phyloP scores from a whole-genome alignment of 345 rosid genomes.

The Murraya koenigii region DNA sequence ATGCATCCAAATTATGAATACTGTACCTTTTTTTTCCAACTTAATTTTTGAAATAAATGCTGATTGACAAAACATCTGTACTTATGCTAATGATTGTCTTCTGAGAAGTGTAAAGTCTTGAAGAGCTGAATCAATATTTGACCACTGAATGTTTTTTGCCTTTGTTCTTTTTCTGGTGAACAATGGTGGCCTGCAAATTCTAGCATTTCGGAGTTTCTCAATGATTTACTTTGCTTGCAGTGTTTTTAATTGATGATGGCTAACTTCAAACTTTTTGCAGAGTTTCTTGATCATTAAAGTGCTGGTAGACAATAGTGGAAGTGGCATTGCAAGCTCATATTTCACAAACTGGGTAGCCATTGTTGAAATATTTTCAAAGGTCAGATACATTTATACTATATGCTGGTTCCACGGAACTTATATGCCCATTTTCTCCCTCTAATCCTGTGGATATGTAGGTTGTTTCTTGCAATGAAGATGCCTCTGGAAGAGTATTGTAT shows the following conservation, averaged over 20 bases:
- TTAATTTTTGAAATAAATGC: neutral
- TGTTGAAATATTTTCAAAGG: slow-evolving; percentile 83
- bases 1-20: neutral
- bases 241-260: neutral
- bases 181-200: neutral
- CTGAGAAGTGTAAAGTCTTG: neutral
- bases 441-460: slow-evolving; percentile 44
- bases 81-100: neutral
- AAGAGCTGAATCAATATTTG: slow-evolving; percentile 1
- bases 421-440: slow-evolving; percentile 9
- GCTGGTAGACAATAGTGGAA: slow-evolving; percentile 52
- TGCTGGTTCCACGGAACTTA: slow-evolving; percentile 2
- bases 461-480: slow-evolving; percentile 57
- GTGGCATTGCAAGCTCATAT: slow-evolving; percentile 43
- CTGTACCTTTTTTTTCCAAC: neutral
- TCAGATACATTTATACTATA: slow-evolving; percentile 23
- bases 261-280: slow-evolving; percentile 40
- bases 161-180: neutral
- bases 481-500: slow-evolving; percentile 59
- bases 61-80: neutral
- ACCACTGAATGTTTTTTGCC: neutral
- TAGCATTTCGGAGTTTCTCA: neutral
- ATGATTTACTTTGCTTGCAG: neutral
- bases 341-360: slow-evolving; percentile 88
- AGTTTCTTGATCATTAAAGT: slow-evolving; percentile 62